Evolutionary conservation across 164 flowering plant species (phyloP).

Genomic region (Umbilicus rupestris): DNA sequence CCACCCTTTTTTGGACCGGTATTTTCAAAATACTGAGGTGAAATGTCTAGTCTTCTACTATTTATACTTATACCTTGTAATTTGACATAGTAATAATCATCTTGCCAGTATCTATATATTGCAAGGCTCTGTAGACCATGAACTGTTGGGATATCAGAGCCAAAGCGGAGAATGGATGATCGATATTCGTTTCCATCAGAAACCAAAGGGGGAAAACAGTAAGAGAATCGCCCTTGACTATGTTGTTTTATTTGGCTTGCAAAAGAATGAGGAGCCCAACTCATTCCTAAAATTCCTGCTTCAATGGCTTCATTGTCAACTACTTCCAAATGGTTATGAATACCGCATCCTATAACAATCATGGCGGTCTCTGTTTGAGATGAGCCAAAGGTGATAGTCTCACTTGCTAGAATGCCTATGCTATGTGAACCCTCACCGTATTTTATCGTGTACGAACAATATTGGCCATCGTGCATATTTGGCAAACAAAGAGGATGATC

Average conservation of each 20-base stretch:
- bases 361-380: too few relatives aligned
- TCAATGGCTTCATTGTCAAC: not conserved
- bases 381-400: too few relatives aligned
- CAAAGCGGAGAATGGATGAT: not conserved
- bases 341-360: too few relatives aligned
- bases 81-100: not conserved
- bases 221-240: slow-evolving; percentile 1
- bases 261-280: slow-evolving; percentile 3
- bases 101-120: not conserved
- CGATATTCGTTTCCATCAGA: not conserved
- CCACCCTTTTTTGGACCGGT: not conserved
- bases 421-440: too few relatives aligned
- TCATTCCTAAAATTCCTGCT: slow-evolving; percentile 4
- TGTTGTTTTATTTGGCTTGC: not conserved
- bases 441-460: too few relatives aligned
- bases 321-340: not conserved
- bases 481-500: too few relatives aligned
- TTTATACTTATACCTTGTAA: slow-evolving; percentile 1
- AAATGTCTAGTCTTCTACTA: not conserved
- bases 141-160: not conserved
- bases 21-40: not conserved
- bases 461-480: too few relatives aligned
- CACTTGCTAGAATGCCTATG: too few relatives aligned
- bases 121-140: not conserved
- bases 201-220: not conserved